A percentile compares a stretch with the other conserved stretches of the same genome.
phyloP scores from a whole-genome alignment of 73 alveolate genomes.

The Blepharisma stoltei region DNA sequence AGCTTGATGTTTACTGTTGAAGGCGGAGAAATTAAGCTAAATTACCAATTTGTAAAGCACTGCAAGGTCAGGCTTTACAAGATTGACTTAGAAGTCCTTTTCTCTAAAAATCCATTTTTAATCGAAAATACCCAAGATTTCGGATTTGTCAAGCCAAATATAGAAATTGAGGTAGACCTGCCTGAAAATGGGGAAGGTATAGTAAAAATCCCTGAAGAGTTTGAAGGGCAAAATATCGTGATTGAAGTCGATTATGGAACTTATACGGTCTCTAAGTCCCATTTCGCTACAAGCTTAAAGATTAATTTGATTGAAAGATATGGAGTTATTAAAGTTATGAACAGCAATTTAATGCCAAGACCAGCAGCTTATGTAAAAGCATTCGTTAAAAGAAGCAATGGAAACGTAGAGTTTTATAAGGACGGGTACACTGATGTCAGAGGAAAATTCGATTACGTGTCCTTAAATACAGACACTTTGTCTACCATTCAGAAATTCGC shows the following conservation, averaged over 20 bases:
- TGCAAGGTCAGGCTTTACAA: slow-evolving; percentile 67
- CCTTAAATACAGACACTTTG: slow-evolving; percentile 66
- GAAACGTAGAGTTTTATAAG: slow-evolving; percentile 68
- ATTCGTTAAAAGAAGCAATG: slow-evolving; percentile 58
- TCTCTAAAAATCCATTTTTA: slow-evolving; percentile 86
- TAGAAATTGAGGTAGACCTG: slow-evolving; percentile 38
- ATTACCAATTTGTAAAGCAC: slow-evolving; percentile 53
- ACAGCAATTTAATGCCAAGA: slow-evolving; percentile 59
- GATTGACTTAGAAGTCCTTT: slow-evolving; percentile 83
- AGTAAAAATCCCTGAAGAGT: slow-evolving; percentile 67
- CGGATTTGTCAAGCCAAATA: slow-evolving; percentile 72
- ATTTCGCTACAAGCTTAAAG: slow-evolving; percentile 68
- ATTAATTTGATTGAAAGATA: slow-evolving; percentile 62
- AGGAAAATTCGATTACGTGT: slow-evolving; percentile 92
- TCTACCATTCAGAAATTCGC: slow-evolving; percentile 77
- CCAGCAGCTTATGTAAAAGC: slow-evolving; percentile 85
- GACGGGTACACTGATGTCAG: slow-evolving; percentile 96
- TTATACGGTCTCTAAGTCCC: slow-evolving; percentile 58
- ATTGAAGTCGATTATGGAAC: slow-evolving; percentile 67
- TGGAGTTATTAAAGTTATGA: slow-evolving; percentile 83
- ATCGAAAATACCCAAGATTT: slow-evolving; percentile 67
- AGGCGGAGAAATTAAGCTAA: slow-evolving; percentile 57
- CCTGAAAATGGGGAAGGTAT: slow-evolving; percentile 34
- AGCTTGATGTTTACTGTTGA: slow-evolving; percentile 58
- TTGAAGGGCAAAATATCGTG: slow-evolving; percentile 61